Evolutionary conservation across 768 basidiomycete species (phyloP).

Genomic region (Lactarius trivialis): DNA sequence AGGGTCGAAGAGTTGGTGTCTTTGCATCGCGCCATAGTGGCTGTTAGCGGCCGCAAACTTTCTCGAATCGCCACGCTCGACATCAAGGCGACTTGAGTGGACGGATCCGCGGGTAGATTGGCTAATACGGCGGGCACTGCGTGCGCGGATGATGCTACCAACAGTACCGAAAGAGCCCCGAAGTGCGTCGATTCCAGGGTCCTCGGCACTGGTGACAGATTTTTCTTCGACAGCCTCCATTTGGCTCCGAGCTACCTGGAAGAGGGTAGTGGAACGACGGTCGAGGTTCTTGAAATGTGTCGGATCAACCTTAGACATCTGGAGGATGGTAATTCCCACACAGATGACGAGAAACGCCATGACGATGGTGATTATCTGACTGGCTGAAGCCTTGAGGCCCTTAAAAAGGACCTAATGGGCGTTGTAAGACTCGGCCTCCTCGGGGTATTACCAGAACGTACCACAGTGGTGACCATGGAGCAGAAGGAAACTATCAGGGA

Average conservation of each 20-base stretch:
- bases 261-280: constrained; percentile 80
- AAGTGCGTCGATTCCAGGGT: constrained; percentile 89
- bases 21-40: constrained; percentile 43
- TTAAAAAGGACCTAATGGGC: constrained; percentile 68
- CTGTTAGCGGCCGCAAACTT: constrained; percentile 8
- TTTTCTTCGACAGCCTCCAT: constrained; percentile 71
- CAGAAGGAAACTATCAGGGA: constrained; percentile 62
- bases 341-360: constrained; percentile 91
- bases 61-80: constrained; percentile 43
- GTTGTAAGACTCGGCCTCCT: background rate
- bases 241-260: constrained; percentile 73
- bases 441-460: constrained; percentile 31
- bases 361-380: constrained; percentile 83
- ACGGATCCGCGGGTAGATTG: constrained; percentile 38
- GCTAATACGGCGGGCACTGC: constrained; percentile 27
- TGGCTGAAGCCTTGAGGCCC: constrained; percentile 71
- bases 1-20: constrained; percentile 85
- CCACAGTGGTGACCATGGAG: constrained; percentile 78
- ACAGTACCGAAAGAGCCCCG: constrained; percentile 88
- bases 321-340: constrained; percentile 88
- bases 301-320: constrained; percentile 94
- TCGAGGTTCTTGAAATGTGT: constrained; percentile 70
- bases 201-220: constrained; percentile 54
- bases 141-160: constrained; percentile 71
- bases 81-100: constrained; percentile 26